Evolutionary conservation across 805 yeast species (phyloP), one percentile per base, ranked within the genome.

Genomic region (Groenewaldozyma salmanticensis): DNA sequence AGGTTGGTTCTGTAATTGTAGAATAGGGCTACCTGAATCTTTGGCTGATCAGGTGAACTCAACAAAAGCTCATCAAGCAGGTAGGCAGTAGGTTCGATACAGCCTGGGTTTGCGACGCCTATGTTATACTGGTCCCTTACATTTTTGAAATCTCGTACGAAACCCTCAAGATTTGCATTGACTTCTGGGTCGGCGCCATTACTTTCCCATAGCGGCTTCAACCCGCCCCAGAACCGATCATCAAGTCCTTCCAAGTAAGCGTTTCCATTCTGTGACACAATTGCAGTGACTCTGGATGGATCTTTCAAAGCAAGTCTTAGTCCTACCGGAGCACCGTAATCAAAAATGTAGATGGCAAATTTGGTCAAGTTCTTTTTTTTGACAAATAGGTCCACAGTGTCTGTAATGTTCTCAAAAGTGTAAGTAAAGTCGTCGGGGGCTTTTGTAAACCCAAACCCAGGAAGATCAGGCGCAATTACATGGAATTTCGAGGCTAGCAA

Each of bases 381-480:
- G 21, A 64, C 45, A 41, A 68, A 62, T 16, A 49, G 46, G 6
- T 47, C 61, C 32, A 66, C 49, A 2, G 67, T 47, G 13, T 54
- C 50, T 3, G 68, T 52, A 20, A 68, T 29, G 22, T 46, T 52
- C 3, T 50, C 65, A 47, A 68, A 68, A 6, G 56, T 53, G 41
- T 51, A 57, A n/a, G 45, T 40, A 42, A 51, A 62, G 21, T 43
- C 52, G 3, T 42, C 43, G 4, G 66, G 60, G n/a, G 49, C 40
- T 24, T 55, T 54, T 15, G 44, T 42, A 16, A 33, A 35, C 3
- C 44, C 44, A 27, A 24, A 42, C 5, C 41, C 44, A 2, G 72
- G 73, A n/a, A 68, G 46, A 46, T 68, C 73, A 5, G 72, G 72
- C 3, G 72, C 72, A 39, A 68, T 45, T 9, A 68, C 54, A 39